A percentile compares a stretch with the other conserved stretches of the same genome.
These are phyloP conservation scores for Tricholoma sp. DNA, from an alignment of 768 basidiomycete species.

Conservation along the genomic window DNA sequence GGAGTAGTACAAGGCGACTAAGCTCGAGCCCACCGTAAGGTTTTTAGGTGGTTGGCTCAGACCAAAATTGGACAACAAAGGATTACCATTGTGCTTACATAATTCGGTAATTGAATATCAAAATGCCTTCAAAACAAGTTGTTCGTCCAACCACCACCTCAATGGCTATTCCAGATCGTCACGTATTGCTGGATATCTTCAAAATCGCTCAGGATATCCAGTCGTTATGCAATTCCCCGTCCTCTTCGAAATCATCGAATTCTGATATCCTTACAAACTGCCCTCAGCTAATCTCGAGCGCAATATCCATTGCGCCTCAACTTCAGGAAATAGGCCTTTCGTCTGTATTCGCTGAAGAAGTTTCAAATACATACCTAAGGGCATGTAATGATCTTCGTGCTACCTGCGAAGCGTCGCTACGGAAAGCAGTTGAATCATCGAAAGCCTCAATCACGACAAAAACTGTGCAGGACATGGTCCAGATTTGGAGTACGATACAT, in stretches of 20 bases:
- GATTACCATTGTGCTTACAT: slow-evolving; percentile 3
- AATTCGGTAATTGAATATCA: too few species aligned
- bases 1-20: too few species aligned
- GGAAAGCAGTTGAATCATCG: not conserved
- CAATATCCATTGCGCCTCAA: not conserved
- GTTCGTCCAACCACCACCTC: not conserved
- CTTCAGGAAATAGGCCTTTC: slow-evolving; percentile 2
- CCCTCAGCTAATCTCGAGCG: not conserved
- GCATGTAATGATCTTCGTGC: not conserved
- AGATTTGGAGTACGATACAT: not conserved
- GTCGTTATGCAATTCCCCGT: too few species aligned
- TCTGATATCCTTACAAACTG: not conserved
- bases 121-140: not conserved
- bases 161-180: not conserved
- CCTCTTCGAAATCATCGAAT: not conserved
- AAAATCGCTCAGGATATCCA: not conserved
- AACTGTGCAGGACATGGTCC: not conserved
- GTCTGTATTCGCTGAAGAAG: not conserved
- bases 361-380: slow-evolving; percentile 5
- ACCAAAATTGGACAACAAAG: too few species aligned
- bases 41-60: too few species aligned
- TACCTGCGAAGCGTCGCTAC: slow-evolving; percentile 3
- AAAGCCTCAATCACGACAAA: not conserved
- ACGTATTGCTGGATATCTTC: not conserved
- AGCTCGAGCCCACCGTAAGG: too few species aligned